Percentiles rank a stretch among this genome's conserved stretches.
phyloP scores from a whole-genome alignment of 306 rosid genomes.

The Glycine tomentella region DNA sequence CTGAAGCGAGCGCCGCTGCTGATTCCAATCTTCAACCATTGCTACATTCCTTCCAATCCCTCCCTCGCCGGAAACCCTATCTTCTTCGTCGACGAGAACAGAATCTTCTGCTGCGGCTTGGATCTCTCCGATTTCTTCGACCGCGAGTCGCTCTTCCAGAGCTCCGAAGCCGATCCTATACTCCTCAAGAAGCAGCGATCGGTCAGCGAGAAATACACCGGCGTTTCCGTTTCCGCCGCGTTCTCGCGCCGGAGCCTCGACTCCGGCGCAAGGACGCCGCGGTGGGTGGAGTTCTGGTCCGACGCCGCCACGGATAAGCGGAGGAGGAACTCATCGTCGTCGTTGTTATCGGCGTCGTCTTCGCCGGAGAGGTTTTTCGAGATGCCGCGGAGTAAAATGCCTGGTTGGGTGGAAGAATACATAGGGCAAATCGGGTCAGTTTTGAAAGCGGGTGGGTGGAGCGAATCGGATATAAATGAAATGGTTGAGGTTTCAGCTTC shows the following conservation, averaged over 20 bases:
- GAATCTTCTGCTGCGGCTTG: slow-evolving; percentile 87
- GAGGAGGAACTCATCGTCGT: slow-evolving; percentile 65
- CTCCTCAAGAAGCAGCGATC: slow-evolving; percentile 76
- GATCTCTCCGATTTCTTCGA: slow-evolving; percentile 96
- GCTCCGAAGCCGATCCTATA: slow-evolving; percentile 63
- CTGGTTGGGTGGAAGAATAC: slow-evolving; percentile 89
- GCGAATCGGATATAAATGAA: slow-evolving; percentile 80
- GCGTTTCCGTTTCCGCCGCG: slow-evolving; percentile 64
- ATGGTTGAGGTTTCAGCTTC: slow-evolving; percentile 81
- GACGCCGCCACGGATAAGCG: slow-evolving; percentile 89
- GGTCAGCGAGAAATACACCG: slow-evolving; percentile 79
- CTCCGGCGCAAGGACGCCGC: slow-evolving; percentile 74
- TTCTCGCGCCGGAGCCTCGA: slow-evolving; percentile 87
- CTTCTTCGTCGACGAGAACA: slow-evolving; percentile 90
- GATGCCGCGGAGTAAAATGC: slow-evolving; percentile 57
- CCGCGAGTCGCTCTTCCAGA: slow-evolving; percentile 71
- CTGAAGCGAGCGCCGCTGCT: slow-evolving; percentile 91
- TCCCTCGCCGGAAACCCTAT: slow-evolving; percentile 90
- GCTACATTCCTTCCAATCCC: slow-evolving; percentile 97
- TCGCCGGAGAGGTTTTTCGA: slow-evolving; percentile 86
- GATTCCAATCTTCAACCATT: slow-evolving; percentile 93
- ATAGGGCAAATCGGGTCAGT: slow-evolving; percentile 79
- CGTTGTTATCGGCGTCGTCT: slow-evolving; percentile 52
- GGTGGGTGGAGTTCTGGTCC: slow-evolving; percentile 99
- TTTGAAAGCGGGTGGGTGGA: slow-evolving; percentile 86